phyloP scores from a whole-genome alignment of 1,284 basidiomycete genomes.

The Rhodotorula sp. region DNA sequence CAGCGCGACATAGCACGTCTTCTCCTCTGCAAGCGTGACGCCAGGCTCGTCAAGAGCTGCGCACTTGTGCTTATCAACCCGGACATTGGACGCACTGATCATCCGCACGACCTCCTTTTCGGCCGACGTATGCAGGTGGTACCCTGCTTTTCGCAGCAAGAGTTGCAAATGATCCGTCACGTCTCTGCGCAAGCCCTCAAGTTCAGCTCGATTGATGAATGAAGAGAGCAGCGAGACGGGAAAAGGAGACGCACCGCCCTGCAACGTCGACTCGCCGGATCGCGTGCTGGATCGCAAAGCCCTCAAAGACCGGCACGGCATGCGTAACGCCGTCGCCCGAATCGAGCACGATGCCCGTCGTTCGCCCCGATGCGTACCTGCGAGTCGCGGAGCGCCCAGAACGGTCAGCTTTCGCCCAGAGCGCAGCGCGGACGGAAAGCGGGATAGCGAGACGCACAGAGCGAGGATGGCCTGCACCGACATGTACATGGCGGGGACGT shows the following conservation, averaged over 20 bases:
- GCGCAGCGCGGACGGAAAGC: neutral
- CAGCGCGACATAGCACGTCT: constrained; percentile 90
- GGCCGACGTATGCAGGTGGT: constrained; percentile 93
- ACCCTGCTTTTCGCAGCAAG: constrained; percentile 88
- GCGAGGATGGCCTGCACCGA: constrained; percentile 97
- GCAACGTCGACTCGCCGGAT: constrained; percentile 95
- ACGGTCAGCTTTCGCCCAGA: neutral
- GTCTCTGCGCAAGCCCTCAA: constrained; percentile 61
- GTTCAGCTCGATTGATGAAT: neutral
- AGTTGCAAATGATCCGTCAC: constrained; percentile 96
- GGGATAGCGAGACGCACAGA: constrained; percentile 62
- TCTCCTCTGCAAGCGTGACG: constrained; percentile 64
- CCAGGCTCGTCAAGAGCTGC: no score
- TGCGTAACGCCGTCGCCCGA: constrained; percentile 99
- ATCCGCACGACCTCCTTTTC: constrained; percentile 96
- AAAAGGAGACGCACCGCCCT: constrained; percentile 65
- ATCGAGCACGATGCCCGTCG: constrained; percentile 97
- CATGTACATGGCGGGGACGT: constrained; percentile 95
- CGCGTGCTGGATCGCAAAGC: constrained; percentile 98
- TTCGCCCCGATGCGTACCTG: constrained; percentile 98
- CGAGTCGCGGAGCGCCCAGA: neutral
- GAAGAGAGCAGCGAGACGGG: neutral
- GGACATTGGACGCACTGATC: constrained; percentile 70
- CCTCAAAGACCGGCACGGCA: constrained; percentile 98
- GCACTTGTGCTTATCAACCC: no score